Evolutionary conservation across 1,284 basidiomycete genomes (phyloP).

Genomic region (Ganoderma sinense): DNA sequence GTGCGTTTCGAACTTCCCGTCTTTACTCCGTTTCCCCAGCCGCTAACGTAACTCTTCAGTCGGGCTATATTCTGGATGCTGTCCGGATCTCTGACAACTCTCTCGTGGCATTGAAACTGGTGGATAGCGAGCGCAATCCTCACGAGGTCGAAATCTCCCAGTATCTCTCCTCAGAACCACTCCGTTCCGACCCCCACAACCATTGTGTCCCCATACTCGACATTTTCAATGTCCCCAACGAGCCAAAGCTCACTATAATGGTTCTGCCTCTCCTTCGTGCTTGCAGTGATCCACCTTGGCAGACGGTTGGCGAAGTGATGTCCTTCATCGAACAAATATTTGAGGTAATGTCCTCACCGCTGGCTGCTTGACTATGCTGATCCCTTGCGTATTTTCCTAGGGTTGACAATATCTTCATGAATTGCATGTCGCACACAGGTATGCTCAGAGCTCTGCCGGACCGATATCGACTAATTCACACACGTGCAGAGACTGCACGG

Average conservation of each 20-base stretch:
- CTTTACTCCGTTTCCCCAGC: not conserved
- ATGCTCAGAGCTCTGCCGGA: too few relatives aligned
- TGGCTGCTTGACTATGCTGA: not conserved
- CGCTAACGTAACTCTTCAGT: slow-evolving; percentile 23
- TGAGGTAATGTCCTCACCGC: slow-evolving; percentile 24
- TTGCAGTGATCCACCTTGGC: slow-evolving; percentile 26
- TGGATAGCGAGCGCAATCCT: not conserved
- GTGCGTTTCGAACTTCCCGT: too few relatives aligned
- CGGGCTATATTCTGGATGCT: slow-evolving; percentile 23
- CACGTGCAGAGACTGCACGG: slow-evolving; percentile 44
- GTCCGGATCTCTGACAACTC: slow-evolving; percentile 14
- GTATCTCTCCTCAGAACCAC: slow-evolving; percentile 10
- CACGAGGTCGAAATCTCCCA: slow-evolving; percentile 27
- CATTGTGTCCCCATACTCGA: slow-evolving; percentile 39
- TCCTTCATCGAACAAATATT: slow-evolving; percentile 32
- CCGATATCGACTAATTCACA: too few relatives aligned
- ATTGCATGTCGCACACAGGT: slow-evolving; percentile 31
- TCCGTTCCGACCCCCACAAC: slow-evolving; percentile 34
- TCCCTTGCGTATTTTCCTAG: slow-evolving; percentile 13
- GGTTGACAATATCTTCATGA: slow-evolving; percentile 34
- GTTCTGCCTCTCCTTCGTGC: slow-evolving; percentile 35
- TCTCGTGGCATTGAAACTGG: slow-evolving; percentile 17
- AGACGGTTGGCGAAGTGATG: slow-evolving; percentile 31
- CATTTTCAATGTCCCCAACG: slow-evolving; percentile 15
- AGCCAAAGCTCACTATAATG: slow-evolving; percentile 17